Base-by-base conservation (phyloP, 2,329 filamentous ascomycete genomes). In the Sarocladium oryzae region DNA sequence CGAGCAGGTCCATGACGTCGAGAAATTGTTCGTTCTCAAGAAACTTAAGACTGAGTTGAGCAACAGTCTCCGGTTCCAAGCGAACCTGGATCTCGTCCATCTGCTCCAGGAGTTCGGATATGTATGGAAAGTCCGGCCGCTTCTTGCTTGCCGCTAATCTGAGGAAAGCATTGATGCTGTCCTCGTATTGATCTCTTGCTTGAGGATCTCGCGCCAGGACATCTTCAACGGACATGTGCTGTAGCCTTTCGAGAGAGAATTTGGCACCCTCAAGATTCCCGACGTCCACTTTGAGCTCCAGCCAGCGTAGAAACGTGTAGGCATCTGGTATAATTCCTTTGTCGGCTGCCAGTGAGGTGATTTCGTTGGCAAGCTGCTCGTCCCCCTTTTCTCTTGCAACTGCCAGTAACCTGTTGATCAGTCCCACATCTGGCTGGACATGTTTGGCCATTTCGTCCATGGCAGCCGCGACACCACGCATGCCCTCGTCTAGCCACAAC, bases 1-100 rank as follows among this genome's bases (percentile, higher is more conserved):
- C 89, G 15, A 97, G 77, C 0, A 95, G 78, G 62, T 95, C 89
- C 55, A 89, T 85, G 4, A 89, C 83, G 55, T 95, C 89, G 56
- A 84, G 82, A 38, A 84, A 77, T 62, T 95, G 88, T 60, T 89
- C 86, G 36, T 86, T 82, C 54, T 81, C 77, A 10, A 96, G 76
- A 57, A 95, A 86, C 37, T 86, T 73, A 40, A 84, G 73, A 54
- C 84, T 86, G n/a, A 96, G 73, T 0, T 81, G 77, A 6, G 84
- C 81, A 1, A 93, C 80, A 0, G 90, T 95, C 38, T 84, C 77
- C 0, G 90, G 81, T 32, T 88, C 85, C 13, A 96, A 76, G 1
- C 77, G 78, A 7, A 82, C 79, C 51, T 83, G 76, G 10, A 83
- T 81, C 60, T 89, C 81, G 53, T 90, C 84, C 2, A 95, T 71